phyloP scores from a whole-genome alignment of 2,329 filamentous ascomycete genomes.

The Aspergillaceae sp. region DNA sequence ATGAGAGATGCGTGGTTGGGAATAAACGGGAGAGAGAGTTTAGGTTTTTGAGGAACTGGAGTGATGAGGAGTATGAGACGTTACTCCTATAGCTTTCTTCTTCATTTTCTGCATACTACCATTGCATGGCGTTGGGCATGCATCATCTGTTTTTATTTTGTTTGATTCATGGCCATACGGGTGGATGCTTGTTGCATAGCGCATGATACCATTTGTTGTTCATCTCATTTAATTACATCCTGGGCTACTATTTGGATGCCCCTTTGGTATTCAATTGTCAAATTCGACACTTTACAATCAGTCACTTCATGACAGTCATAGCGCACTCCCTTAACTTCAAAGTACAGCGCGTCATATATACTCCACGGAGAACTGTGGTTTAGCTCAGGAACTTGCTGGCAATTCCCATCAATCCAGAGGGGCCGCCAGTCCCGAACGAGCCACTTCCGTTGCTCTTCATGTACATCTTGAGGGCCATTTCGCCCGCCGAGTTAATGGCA shows the following conservation, averaged over 20 bases:
- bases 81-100: constrained; percentile 20
- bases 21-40: constrained; percentile 26
- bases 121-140: neutral
- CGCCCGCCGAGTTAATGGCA: constrained; percentile 66
- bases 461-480: constrained; percentile 88
- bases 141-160: neutral
- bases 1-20: constrained; percentile 26
- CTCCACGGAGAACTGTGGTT: neutral
- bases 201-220: neutral
- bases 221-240: neutral
- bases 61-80: constrained; percentile 26
- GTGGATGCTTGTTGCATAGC: neutral
- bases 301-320: too few relatives aligned
- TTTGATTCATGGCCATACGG: too few relatives aligned
- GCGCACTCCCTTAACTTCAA: too few relatives aligned
- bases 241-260: too few relatives aligned
- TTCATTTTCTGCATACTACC: neutral
- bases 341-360: neutral
- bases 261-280: too few relatives aligned
- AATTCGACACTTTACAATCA: too few relatives aligned
- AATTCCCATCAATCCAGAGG: constrained; percentile 46
- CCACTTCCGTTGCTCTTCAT: constrained; percentile 62
- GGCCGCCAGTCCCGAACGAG: constrained; percentile 37
- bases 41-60: constrained; percentile 25
- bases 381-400: constrained; percentile 52